Base-by-base conservation (phyloP, 169 alveolate genomes). In the Babesia bovis region DNA sequence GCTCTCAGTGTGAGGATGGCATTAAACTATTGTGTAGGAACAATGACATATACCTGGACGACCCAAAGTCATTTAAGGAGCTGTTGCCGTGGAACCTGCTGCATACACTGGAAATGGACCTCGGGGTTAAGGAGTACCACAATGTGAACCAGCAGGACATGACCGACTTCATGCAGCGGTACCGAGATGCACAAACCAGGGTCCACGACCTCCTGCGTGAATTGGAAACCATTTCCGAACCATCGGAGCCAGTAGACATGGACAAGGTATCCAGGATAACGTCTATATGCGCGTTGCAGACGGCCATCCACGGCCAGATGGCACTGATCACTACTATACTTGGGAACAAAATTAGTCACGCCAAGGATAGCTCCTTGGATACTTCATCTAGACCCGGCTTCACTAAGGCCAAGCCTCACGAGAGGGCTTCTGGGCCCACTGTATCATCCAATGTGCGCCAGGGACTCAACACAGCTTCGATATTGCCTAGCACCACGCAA, bases 81-180 rank as follows among this genome's bases (percentile, higher is more conserved):
- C 47, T 44, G 52, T 38, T 69, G n/a, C 82, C 82, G 2, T 69
- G 82, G 82, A 28, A n/a, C 5, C 41, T 45, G 28, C 25, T 69
- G 69, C 44, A 59, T n/a, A 28, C 3, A 1, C 50, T 69, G 21
- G 82, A 69, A 26, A 45, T 30, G 50, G 52, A 23, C 12, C 30
- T 63, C 10, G 30, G 26, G 4, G 17, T n/a, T 5, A 2, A 32
- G 3, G 10, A 49, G 7, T 42, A 55, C 47, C 50, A 49, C 2
- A 41, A 33, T 28, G 36, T 42, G 23, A 35, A 19, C 44, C 17
- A 47, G 13, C 30, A 23, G 44, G 73, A 23, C 17, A 30, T 28
- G 4, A 25, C 15, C 44, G 52, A 63, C 36, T 63, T 63, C 49
- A n/a, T 63, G 60, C 28, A n/a, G 30, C 58, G 73, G 21, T 63